Evolutionary conservation across 306 rosid species (phyloP), one percentile per base, ranked within the genome.

Genomic region (Lathyrus tuberosus): DNA sequence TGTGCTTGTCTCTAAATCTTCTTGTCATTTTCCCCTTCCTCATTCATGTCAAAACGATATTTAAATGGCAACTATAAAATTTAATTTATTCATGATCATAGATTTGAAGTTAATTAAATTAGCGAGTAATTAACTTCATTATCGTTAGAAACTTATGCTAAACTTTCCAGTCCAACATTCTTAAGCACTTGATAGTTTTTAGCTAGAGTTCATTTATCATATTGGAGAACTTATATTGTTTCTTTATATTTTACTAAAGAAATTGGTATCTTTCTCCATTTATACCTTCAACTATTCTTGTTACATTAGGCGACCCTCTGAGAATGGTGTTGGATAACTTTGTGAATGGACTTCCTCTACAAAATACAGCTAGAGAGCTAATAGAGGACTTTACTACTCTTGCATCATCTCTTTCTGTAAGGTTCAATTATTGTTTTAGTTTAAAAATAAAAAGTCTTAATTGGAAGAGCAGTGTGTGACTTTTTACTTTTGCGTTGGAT

Each of bases 371-470:
- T 65, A 79, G 78, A 71, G 81, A 84, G 81, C 85, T 88, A 70
- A 78, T 89, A 14, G 84, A 71, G 65, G 92, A 85, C 78, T 76
- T 88, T 62, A 70, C 65, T 76, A 87, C 74, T 30, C 24, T 86
- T 66, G 67, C 91, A 35, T 80, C 85, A 56, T 82, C 88, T 77
- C 82, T 94, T 72, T 78, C 85, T n/a, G 98, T 94, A 90, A 80
- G 98, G 67, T 35, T 70, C 75, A 71, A 6, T 43, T 7, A 33
- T 33, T 33, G 9, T 33, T 33, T 33, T n/a, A n/a, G n/a, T 6
- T 33, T 2, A 33, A 33, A 33, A 33, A 33, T 33, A 33, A 33
- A 33, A 8, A 33, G 7, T 69, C 30, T 70, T 73, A 73, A 9
- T 42, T 7, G 42, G 26, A 22, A 57, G 42, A 31, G 48, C 26